These are phyloP conservation scores for Paecilomyces variotii DNA, from an alignment of 2,329 filamentous ascomycete genomes.

Conservation along the genomic window DNA sequence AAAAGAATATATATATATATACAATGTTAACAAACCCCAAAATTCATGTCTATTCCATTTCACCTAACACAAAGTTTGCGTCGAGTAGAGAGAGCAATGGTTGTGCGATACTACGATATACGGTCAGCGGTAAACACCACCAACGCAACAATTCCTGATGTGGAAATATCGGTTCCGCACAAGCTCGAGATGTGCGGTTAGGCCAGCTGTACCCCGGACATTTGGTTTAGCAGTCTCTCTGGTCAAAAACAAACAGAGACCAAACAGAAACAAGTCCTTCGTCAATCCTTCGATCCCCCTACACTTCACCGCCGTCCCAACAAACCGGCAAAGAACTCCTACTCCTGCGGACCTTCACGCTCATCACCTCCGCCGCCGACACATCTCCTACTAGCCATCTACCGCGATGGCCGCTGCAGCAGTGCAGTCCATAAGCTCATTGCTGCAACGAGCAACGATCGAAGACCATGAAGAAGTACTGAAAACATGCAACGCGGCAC, in stretches of 20 bases:
- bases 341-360: not conserved
- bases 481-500: conserved; percentile 47
- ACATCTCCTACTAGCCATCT: not conserved
- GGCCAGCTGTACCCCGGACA: not conserved
- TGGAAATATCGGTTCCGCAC: conserved; percentile 1
- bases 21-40: not conserved
- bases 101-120: not conserved
- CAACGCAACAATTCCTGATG: not conserved
- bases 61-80: not conserved
- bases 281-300: not conserved
- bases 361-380: not conserved
- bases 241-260: not conserved
- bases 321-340: not conserved
- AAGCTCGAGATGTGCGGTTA: not conserved
- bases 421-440: conserved; percentile 43
- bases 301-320: not conserved
- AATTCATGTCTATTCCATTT: not conserved
- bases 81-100: not conserved
- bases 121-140: not conserved
- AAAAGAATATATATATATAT: not conserved
- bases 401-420: conserved; percentile 31
- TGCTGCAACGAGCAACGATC: conserved; percentile 51
- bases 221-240: not conserved
- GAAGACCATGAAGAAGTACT: conserved; percentile 57
- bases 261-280: not conserved